Evolutionary conservation across 805 yeast genomes (phyloP).

Genomic region (Clavispora asparagi): DNA sequence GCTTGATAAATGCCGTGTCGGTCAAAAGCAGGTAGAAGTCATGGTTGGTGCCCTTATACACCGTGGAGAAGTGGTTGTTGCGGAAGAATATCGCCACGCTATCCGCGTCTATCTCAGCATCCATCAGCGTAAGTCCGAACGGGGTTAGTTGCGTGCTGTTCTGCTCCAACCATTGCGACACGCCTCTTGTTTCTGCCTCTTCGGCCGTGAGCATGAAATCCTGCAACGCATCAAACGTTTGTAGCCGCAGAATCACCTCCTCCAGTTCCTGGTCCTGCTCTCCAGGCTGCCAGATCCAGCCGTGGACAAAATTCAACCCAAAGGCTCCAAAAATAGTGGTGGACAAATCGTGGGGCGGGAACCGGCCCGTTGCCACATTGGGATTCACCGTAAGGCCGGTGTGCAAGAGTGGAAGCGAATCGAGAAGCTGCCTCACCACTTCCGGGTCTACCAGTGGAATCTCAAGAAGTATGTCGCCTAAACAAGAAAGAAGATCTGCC

Average conservation of each 20-base stretch:
- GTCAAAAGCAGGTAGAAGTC: slow-evolving; percentile 64
- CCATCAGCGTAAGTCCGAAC: slow-evolving; percentile 52
- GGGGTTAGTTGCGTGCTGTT: slow-evolving; percentile 75
- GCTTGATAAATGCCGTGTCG: slow-evolving; percentile 57
- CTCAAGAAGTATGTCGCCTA: slow-evolving; percentile 42
- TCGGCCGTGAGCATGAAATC: slow-evolving; percentile 37
- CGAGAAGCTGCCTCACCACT: slow-evolving; percentile 35
- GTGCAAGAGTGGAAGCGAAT: slow-evolving; percentile 57
- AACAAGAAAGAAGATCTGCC: slow-evolving; percentile 38
- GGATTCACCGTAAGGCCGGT: slow-evolving; percentile 75
- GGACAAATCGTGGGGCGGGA: slow-evolving; percentile 46
- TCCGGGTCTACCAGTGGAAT: slow-evolving; percentile 6
- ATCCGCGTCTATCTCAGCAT: slow-evolving; percentile 41
- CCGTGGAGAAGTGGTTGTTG: slow-evolving; percentile 82
- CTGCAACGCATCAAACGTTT: slow-evolving; percentile 53
- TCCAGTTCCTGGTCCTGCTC: slow-evolving; percentile 9
- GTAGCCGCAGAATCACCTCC: slow-evolving; percentile 16
- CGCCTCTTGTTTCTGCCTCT: background rate
- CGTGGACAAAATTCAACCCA: slow-evolving; percentile 66
- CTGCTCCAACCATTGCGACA: slow-evolving; percentile 42
- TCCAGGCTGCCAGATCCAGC: slow-evolving; percentile 61
- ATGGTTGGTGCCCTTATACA: slow-evolving; percentile 46
- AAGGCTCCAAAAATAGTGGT: slow-evolving; percentile 54
- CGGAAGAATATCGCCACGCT: slow-evolving; percentile 72
- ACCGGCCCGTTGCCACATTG: slow-evolving; percentile 48